phyloP scores from a whole-genome alignment of 805 yeast species.

The Candida awuae region DNA sequence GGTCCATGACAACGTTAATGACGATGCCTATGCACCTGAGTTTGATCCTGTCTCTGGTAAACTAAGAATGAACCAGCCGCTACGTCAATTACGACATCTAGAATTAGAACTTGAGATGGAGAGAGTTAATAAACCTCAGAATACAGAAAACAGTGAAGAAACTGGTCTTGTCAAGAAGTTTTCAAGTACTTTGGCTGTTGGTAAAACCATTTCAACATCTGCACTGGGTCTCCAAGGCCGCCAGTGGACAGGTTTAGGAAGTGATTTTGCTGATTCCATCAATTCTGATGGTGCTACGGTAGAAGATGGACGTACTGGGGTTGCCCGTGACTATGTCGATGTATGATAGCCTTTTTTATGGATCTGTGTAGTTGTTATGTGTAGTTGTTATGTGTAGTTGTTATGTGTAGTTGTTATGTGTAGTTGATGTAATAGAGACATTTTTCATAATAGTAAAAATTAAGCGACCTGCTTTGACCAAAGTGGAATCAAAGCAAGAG shows the following conservation, averaged over 20 bases:
- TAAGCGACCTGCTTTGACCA: too few relatives aligned
- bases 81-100: constrained; percentile 58
- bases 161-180: constrained; percentile 45
- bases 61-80: constrained; percentile 63
- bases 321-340: constrained; percentile 77
- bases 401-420: too few relatives aligned
- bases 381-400: too few relatives aligned
- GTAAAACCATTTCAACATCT: constrained; percentile 81
- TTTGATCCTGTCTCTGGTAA: constrained; percentile 87
- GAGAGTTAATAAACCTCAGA: constrained; percentile 21
- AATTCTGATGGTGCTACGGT: constrained; percentile 62
- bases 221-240: constrained; percentile 67
- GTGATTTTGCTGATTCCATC: constrained; percentile 48
- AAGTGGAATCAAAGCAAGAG: too few relatives aligned
- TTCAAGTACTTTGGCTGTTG: constrained; percentile 53
- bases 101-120: constrained; percentile 53
- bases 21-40: constrained; percentile 61
- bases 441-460: too few relatives aligned
- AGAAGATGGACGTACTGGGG: constrained; percentile 79
- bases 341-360: background rate
- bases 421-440: too few relatives aligned
- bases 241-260: constrained; percentile 85
- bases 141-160: constrained; percentile 17
- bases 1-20: constrained; percentile 18
- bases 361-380: too few relatives aligned